Conservation (phyloP, 331 rosid species). For the Quercus tomentella region DNA sequence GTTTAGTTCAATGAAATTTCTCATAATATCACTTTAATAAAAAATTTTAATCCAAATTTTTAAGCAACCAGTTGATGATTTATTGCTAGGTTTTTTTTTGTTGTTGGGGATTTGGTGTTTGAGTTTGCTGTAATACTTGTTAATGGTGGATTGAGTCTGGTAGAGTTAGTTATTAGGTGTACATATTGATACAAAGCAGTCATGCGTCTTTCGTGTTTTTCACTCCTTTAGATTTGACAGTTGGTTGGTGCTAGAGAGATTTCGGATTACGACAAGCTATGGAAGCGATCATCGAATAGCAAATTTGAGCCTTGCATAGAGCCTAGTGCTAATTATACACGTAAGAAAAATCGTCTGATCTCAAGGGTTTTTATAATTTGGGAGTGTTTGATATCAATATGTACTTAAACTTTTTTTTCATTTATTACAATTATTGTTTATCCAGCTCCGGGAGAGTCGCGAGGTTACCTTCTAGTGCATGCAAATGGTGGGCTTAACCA, state of each 20-base stretch:
- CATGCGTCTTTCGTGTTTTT: conserved; percentile 43
- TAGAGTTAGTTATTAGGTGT: conserved; percentile 12
- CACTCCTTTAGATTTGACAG: conserved; percentile 63
- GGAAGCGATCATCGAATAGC: conserved; percentile 77
- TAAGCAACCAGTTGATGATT: too few relatives aligned
- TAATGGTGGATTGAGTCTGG: neutral
- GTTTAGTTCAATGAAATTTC: neutral
- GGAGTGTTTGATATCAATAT: neutral
- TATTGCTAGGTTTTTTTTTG: too few relatives aligned
- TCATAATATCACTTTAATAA: too few relatives aligned
- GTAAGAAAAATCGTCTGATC: conserved; percentile 37
- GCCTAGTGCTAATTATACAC: conserved; percentile 54
- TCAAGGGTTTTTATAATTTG: neutral
- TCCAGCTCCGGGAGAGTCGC: conserved; percentile 61
- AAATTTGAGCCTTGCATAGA: conserved; percentile 65
- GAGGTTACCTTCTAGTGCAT: conserved; percentile 84
- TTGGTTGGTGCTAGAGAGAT: conserved; percentile 36
- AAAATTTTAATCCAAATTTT: too few relatives aligned
- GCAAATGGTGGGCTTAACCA: conserved; percentile 98
- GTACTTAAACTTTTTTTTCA: conserved; percentile 2
- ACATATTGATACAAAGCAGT: conserved; percentile 30
- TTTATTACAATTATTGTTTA: neutral
- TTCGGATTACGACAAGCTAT: conserved; percentile 62
- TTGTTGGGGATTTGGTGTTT: neutral
- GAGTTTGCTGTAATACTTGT: neutral